Conservation (phyloP, 2,329 filamentous ascomycete genomes). For the Paramyrothecium sp. region DNA sequence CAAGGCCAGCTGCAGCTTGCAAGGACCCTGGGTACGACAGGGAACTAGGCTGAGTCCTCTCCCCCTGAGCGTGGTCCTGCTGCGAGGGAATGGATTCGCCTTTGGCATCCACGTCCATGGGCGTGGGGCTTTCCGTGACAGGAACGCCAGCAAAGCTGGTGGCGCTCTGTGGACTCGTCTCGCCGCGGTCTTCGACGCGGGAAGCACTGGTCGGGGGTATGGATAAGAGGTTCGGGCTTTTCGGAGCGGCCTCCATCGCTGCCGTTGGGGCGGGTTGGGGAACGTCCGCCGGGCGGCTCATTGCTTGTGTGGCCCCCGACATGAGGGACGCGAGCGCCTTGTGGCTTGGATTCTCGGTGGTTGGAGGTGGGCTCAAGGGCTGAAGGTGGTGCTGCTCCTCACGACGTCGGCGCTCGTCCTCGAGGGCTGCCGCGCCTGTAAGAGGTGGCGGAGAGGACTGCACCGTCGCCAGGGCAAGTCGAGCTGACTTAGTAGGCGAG, state of each 20-base stretch:
- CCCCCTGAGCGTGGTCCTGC: conserved; percentile 42
- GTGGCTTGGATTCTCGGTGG: conserved; percentile 54
- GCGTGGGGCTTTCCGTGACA: conserved; percentile 49
- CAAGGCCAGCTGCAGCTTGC: conserved; percentile 38
- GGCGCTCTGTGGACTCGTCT: conserved; percentile 43
- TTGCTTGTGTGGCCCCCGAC: conserved; percentile 48
- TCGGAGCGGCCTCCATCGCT: conserved; percentile 39
- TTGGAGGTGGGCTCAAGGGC: conserved; percentile 37
- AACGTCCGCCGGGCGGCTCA: conserved; percentile 56
- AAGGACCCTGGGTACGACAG: conserved; percentile 55
- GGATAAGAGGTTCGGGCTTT: conserved; percentile 29
- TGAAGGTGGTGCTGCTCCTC: conserved; percentile 39
- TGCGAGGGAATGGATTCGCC: conserved; percentile 31
- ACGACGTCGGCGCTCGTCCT: conserved; percentile 49
- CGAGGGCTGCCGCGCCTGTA: conserved; percentile 52
- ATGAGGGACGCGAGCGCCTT: conserved; percentile 53
- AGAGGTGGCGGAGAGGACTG: conserved; percentile 46
- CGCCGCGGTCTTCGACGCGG: conserved; percentile 34
- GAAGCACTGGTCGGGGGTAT: conserved; percentile 29
- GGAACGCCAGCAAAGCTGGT: conserved; percentile 40
- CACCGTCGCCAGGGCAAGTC: conserved; percentile 42
- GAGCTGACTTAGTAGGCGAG: conserved; percentile 54
- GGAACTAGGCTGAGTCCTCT: conserved; percentile 47
- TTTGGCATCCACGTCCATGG: conserved; percentile 54
- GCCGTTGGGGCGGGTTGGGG: conserved; percentile 42